Base-by-base conservation (phyloP, 176 grass and related monocot species). In the Phyllostachys edulis region DNA sequence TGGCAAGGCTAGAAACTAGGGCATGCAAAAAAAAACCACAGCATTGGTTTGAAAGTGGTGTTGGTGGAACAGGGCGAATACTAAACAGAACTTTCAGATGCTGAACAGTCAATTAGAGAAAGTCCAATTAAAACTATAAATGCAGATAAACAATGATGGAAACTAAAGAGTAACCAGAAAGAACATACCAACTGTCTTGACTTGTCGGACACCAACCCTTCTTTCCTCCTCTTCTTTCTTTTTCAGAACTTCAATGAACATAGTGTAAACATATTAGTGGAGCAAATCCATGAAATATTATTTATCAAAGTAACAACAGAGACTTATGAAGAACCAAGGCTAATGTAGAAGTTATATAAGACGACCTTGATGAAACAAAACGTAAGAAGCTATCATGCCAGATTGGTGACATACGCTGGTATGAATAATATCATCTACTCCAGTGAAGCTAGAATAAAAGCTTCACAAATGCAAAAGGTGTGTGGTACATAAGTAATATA, bases 161-260 rank as follows among this genome's bases (percentile, higher is more conserved):
- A 69, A 46, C 24, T 24, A 46, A 3, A 13, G 27, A 29, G 8
- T 57, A 24, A 34, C 44, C 56, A 90, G 71, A 71, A 69, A 68
- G 6, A 76, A 88, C 82, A 36, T 92, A 94, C 93, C 82, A 11
- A 94, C 86, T 60, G 61, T 85, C 84, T 94, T 94, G 52, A 71
- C 75, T 75, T 32, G 46, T 49, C 14, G 87, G 42, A 50, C 56
- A 80, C 78, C 76, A 21, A 57, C 26, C 37, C 62, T 92, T 73
- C 79, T 90, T 94, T 94, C 93, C 67, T 92, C 92, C 42, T 92
- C 87, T 69, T 91, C 92, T 88, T 94, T 90, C 85, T 81, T 90
- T 75, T 94, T 94, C 36, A 94, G 74, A 73, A 94, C 90, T 94
- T 71, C 6, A 87, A 60, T 54, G 10, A 80, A 69, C 63, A 75